These are phyloP conservation scores for Hypericum androsaemum DNA, from an alignment of 345 rosid genomes.

Conservation along the genomic window DNA sequence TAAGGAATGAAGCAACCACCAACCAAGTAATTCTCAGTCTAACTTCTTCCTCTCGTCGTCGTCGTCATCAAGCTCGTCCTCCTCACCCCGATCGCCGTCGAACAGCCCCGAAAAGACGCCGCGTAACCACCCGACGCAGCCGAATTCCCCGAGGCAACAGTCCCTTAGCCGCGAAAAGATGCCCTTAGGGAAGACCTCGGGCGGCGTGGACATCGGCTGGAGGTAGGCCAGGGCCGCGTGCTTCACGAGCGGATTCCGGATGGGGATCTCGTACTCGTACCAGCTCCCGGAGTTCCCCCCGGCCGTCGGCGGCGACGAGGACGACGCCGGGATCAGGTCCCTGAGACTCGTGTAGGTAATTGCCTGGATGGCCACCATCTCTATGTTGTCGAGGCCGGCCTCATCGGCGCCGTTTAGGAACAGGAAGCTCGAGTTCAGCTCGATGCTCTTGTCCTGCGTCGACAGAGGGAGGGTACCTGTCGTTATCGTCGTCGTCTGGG, in stretches of 20 bases:
- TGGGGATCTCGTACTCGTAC: conserved; percentile 34
- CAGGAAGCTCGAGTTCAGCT: not conserved
- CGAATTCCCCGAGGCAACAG: conserved; percentile 16
- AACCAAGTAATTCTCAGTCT: not conserved
- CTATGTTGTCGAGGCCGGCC: conserved; percentile 6
- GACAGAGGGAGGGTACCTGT: too few species aligned
- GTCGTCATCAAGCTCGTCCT: conserved; percentile 3
- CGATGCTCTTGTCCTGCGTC: too few species aligned
- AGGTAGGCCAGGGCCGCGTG: conserved; percentile 56
- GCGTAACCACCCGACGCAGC: conserved; percentile 30
- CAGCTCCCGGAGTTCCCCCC: conserved; percentile 33
- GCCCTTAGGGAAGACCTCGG: conserved; percentile 25
- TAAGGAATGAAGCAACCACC: too few species aligned
- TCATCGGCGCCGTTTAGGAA: not conserved
- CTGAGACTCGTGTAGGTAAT: conserved; percentile 41
- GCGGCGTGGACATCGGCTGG: conserved; percentile 43
- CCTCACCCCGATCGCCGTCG: conserved; percentile 14
- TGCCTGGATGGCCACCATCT: conserved; percentile 28
- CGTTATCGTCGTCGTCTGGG: too few species aligned
- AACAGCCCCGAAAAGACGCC: conserved; percentile 19
- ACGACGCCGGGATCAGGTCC: conserved; percentile 32
- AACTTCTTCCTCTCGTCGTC: not conserved
- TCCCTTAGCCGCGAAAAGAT: conserved; percentile 21
- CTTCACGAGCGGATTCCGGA: conserved; percentile 50
- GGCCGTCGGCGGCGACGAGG: conserved; percentile 24